phyloP scores from a whole-genome alignment of 1,139 yeast genomes.

The Lodderomyces margitis region DNA sequence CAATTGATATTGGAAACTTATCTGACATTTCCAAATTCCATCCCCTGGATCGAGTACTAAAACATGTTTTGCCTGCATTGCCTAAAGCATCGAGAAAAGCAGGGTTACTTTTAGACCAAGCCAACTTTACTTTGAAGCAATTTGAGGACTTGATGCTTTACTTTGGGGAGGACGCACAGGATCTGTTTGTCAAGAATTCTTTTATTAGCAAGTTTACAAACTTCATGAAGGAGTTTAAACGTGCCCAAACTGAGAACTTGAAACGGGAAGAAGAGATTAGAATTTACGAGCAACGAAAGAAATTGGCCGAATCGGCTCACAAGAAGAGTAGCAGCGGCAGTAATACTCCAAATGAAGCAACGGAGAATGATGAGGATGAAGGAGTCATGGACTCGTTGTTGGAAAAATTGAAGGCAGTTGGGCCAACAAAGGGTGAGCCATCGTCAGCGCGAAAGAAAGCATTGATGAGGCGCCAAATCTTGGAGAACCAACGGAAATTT shows the following conservation, averaged over 20 bases:
- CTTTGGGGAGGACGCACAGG: constrained; percentile 76
- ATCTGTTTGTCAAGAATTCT: constrained; percentile 60
- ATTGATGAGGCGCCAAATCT: constrained; percentile 61
- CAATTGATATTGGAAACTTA: constrained; percentile 72
- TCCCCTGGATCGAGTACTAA: constrained; percentile 65
- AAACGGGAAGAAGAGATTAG: constrained; percentile 78
- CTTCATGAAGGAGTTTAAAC: constrained; percentile 72
- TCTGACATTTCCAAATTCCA: constrained; percentile 75
- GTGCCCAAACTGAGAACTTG: constrained; percentile 73
- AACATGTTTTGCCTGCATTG: constrained; percentile 59
- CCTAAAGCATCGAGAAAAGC: constrained; percentile 70
- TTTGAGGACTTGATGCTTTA: constrained; percentile 69
- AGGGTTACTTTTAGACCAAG: constrained; percentile 62
- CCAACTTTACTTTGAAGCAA: constrained; percentile 60
- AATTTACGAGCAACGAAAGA: constrained; percentile 72
- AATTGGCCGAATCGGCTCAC: constrained; percentile 50
- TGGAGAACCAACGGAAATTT: constrained; percentile 34
- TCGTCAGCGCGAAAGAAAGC: constrained; percentile 82
- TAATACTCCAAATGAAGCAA: constrained; percentile 7
- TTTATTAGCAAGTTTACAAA: constrained; percentile 74
- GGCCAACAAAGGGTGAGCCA: constrained; percentile 70
- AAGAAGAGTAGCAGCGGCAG: constrained; percentile 13
- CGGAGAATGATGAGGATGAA: constrained; percentile 20
- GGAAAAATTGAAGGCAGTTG: constrained; percentile 72
- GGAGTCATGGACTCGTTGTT: constrained; percentile 74